Base-by-base conservation (phyloP, 345 rosid genomes). In the Pistacia vera region DNA sequence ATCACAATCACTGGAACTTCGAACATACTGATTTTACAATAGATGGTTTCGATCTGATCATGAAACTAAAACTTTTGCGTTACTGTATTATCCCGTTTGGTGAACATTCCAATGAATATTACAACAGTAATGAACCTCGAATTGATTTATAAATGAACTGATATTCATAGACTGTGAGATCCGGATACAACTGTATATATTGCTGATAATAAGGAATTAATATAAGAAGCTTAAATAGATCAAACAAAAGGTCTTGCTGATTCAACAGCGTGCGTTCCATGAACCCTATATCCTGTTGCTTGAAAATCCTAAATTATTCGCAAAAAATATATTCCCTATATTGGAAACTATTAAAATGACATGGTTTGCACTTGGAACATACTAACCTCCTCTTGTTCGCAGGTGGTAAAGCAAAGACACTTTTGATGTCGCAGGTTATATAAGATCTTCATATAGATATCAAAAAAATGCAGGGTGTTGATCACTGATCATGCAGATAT, bases 401-500 rank as follows among this genome's bases (percentile, higher is more conserved):
- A 18, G 16, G n/a, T 16, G 7, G 4, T 33, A 56, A 18, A 4
- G 13, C 12, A 33, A 49, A 63, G 36, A 73, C 4, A 35, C 20
- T 7, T 10, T 8, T 49, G 4, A 70, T 22, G 48, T 0, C 2
- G 11, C 1, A 5, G 18, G 35, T 54, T 63, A 56, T 11, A 9
- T 35, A 20, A 48, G 20, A 48, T 55, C 73, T 55, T 55, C 11
- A 22, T 1, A 14, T 52, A 46, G 30, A 46, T 4, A 11, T 13
- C n/a, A 5, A 36, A 56, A 5, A 2, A 59, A n/a, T 57, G 63
- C 56, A 54, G 38, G 13, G 38, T 44, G 22, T 5, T 56, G 1
- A 64, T 82, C 81, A 85, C 25, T 87, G 71, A 75, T 83, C 72
- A 5, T 82, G 90, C 60, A 93, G 90, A 82, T 76, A 91, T 22